Percentiles rank a stretch among this genome's conserved stretches.
Conservation (phyloP, 2,329 filamentous ascomycete species). For the Aspergillus sergii region DNA sequence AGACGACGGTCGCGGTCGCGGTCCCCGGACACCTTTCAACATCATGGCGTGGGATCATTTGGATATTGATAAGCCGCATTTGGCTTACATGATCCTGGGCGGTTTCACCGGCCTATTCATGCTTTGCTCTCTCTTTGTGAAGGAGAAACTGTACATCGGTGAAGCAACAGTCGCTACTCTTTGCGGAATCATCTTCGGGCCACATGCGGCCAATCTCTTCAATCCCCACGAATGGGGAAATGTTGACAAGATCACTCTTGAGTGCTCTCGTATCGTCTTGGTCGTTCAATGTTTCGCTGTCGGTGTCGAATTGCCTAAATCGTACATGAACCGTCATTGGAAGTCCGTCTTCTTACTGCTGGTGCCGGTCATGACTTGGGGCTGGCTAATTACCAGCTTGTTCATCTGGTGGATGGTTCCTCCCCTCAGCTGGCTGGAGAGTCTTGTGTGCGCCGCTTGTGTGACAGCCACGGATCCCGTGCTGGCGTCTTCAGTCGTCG, state of each 20-base stretch:
- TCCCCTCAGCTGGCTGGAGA: conserved; percentile 83
- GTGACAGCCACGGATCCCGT: conserved; percentile 98
- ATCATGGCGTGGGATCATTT: conserved; percentile 56
- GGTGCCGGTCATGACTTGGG: conserved; percentile 94
- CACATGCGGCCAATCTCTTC: conserved; percentile 66
- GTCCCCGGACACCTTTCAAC: conserved; percentile 5
- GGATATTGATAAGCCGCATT: conserved; percentile 83
- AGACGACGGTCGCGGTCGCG: neutral
- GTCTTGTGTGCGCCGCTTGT: conserved; percentile 83
- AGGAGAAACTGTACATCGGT: conserved; percentile 97
- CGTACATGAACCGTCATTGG: conserved; percentile 98
- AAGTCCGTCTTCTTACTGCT: conserved; percentile 85
- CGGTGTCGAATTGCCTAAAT: conserved; percentile 68
- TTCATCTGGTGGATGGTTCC: conserved; percentile 92
- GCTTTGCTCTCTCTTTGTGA: conserved; percentile 96
- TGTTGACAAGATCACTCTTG: conserved; percentile 67
- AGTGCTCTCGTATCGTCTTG: conserved; percentile 71
- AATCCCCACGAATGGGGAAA: conserved; percentile 66
- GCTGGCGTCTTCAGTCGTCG: conserved; percentile 93
- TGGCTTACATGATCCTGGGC: conserved; percentile 98
- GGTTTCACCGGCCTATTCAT: conserved; percentile 98
- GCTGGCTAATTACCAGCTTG: conserved; percentile 79
- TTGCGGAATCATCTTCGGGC: conserved; percentile 71
- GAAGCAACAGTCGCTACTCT: conserved; percentile 89
- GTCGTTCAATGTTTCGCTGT: conserved; percentile 75